Evolutionary conservation across 2,329 filamentous ascomycete genomes (phyloP), one percentile per base, ranked within the genome.

Genomic region (Aureobasidium sp.): DNA sequence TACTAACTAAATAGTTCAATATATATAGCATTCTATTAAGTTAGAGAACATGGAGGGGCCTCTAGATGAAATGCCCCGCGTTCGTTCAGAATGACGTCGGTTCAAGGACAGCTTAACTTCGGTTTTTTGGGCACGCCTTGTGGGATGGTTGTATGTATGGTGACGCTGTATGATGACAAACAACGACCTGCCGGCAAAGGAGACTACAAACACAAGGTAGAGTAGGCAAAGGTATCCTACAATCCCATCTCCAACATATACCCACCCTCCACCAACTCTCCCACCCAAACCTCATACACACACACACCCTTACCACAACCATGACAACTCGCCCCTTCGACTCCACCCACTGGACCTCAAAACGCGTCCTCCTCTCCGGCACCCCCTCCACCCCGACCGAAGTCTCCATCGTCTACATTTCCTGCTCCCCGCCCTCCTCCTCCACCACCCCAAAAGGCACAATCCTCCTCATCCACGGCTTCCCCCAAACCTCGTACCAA

Each of bases 391-490:
- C 49, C 2, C 21, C 33, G 1, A 25, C 31, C 3, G 49, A 65
- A 50, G 60, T 70, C 37, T 64, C 66, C 19, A 64, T 70, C 11
- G 64, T 67, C 61, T 68, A 69, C 58, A 66, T 69, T 23, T 51
- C 64, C 50, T 69, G 67, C 45, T 55, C 57, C n/a, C n/a, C n/a
- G n/a, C n/a, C n/a, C n/a, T 9, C 54, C 65, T 9, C 63, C 33
- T 9, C 8, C 8, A 4, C 53, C 23, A 1, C 51, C 61, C 19
- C 50, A 60, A 29, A 71, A 71, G 64, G 74, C 74, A 25, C 68
- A 69, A 15, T 77, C n/a, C 65, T 78, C 17, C 71, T 79, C 21
- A 75, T 80, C 38, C 77, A 79, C 60, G 77, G 77, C 62, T 79
- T 77, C 61, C 77, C 77, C 1, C 71, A 79, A 63, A 77, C 77